A percentile compares a stretch with the other conserved stretches of the same genome.
Evolutionary conservation across 495 filamentous ascomycete species (phyloP).

Genomic region (Amniculicola lignicola): DNA sequence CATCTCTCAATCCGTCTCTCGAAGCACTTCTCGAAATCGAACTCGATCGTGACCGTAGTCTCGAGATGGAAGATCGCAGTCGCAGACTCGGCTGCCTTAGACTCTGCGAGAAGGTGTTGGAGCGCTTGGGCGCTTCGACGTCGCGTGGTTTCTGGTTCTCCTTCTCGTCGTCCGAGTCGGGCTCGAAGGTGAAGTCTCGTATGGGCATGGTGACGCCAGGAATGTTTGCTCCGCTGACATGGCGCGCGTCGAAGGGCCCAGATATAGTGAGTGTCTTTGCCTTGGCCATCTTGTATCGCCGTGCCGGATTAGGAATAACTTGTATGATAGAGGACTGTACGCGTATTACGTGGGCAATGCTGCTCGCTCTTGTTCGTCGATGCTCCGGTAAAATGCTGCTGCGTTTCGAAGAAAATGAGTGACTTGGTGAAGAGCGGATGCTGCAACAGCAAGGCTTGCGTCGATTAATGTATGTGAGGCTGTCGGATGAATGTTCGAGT

Average conservation of each 20-base stretch:
- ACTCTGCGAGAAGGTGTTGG: slow-evolving; percentile 15
- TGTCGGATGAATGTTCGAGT: too few relatives aligned
- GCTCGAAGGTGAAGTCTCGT: slow-evolving; percentile 1
- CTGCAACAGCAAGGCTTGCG: too few relatives aligned
- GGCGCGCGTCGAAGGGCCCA: slow-evolving; percentile 24
- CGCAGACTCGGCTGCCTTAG: slow-evolving; percentile 19
- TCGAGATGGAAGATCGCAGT: slow-evolving; percentile 15
- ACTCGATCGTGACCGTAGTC: neutral
- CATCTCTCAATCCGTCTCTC: neutral
- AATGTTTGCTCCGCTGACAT: slow-evolving; percentile 22
- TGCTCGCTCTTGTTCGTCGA: too few relatives aligned
- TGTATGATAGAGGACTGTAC: neutral
- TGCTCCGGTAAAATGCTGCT: too few relatives aligned
- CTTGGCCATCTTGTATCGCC: neutral
- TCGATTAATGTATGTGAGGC: neutral
- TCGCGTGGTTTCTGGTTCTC: neutral
- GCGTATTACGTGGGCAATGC: neutral
- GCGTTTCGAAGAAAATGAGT: too few relatives aligned
- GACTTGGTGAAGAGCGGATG: too few relatives aligned
- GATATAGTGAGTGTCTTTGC: slow-evolving; percentile 15
- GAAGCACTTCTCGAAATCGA: slow-evolving; percentile 1
- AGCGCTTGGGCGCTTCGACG: slow-evolving; percentile 1
- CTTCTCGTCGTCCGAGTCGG: slow-evolving; percentile 1
- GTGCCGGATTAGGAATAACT: slow-evolving; percentile 1
- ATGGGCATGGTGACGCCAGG: slow-evolving; percentile 9